Base-by-base conservation (phyloP, 495 filamentous ascomycete species). In the Daldinia grandis region DNA sequence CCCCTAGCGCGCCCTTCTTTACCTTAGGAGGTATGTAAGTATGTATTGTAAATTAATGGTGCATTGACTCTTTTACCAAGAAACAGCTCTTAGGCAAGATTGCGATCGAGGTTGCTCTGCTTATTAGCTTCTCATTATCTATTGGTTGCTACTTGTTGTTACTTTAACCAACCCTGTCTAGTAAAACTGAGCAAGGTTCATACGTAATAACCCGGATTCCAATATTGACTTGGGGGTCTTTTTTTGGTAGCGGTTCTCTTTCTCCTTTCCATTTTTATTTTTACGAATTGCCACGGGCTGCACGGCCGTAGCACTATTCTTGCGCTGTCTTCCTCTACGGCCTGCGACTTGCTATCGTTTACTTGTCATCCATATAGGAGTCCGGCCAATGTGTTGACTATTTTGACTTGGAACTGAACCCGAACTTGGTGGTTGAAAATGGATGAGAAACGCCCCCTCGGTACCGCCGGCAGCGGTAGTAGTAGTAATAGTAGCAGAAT, bases 401-500 rank as follows among this genome's bases (percentile, higher is more conserved):
- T 68, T 56, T 61, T 64, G 49, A 68, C 50, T 53, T 3, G 42
- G 30, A 33, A 15, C 30, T 10, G 49, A 3, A 27, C 49, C 49
- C 59, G 49, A n/a, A 47, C 10, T 25, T 31, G 14, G 27, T 64
- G 61, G 37, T 69, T 70, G n/a, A 76, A 71, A 38, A 82, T 81
- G 80, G 81, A 82, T 56, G 71, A 78, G 61, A 76, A 73, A 65
- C 69, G 69, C 37, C 30, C 64, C 15, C 19, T 64, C 21, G 68
- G 63, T 30, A 33, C 72, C 10, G 40, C 33, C 35, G 58, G 53
- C n/a, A 63, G 58, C 35, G 63, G 58, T 44, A 49, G 38, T 21
- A 56, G 8, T 37, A 37, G 38, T 21, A 59, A 6, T 44, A 44
- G 40, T 21, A 47, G 54, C 28, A 68, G 58, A 33, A 17, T 65